Conservation (phyloP, 2,329 filamentous ascomycete genomes). For the Proliferodiscus dingleyae region DNA sequence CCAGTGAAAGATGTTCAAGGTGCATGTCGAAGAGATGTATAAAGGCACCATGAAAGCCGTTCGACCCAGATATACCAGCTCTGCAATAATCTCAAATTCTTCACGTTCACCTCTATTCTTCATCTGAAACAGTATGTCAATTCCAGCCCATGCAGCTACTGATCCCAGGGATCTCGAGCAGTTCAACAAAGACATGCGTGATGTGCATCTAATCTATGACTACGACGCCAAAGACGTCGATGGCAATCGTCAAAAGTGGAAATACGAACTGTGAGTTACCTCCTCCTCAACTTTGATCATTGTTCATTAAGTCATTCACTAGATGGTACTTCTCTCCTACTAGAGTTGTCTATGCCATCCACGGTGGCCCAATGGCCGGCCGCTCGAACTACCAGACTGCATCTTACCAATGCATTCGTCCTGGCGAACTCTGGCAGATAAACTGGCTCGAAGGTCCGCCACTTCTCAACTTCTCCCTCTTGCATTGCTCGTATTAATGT, state of each 20-base stretch:
- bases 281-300: no score
- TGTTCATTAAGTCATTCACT: no score
- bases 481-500: not conserved
- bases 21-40: no score
- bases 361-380: slow-evolving; percentile 55
- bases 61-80: no score
- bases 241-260: slow-evolving; percentile 53
- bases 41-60: no score
- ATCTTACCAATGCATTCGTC: slow-evolving; percentile 52
- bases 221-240: slow-evolving; percentile 44
- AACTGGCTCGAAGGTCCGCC: slow-evolving; percentile 48
- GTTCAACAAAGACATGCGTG: slow-evolving; percentile 47
- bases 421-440: slow-evolving; percentile 54
- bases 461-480: not conserved
- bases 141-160: slow-evolving; percentile 15
- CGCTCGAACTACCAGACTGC: slow-evolving; percentile 49
- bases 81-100: no score
- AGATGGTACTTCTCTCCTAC: slow-evolving; percentile 50
- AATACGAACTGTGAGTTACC: slow-evolving; percentile 52
- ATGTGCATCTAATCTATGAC: slow-evolving; percentile 53
- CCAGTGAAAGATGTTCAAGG: no score
- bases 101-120: no score
- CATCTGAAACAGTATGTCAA: slow-evolving; percentile 17
- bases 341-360: slow-evolving; percentile 53
- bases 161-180: slow-evolving; percentile 16